Evolutionary conservation across 257 asterid species (phyloP), one percentile per base, ranked within the genome.

Genomic region (Leptodermis oblonga): DNA sequence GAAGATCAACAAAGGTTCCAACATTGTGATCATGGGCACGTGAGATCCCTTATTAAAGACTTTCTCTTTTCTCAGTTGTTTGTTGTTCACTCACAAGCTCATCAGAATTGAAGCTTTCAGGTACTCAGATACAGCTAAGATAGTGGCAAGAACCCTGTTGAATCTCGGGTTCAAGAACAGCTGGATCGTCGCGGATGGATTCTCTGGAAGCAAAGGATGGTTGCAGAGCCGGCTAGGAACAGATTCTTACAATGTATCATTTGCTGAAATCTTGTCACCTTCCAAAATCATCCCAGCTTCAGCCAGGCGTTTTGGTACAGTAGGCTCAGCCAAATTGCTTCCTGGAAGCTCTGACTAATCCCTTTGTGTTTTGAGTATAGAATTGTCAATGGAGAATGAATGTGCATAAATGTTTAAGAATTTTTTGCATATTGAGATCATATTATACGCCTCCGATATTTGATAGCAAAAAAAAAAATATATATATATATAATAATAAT

Each of bases 191-290:
- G 61, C 69, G 5, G 97, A 86, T 81, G 99, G 99, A 68, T 91
- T 94, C 87, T 87, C 97, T 0, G 97, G 99, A 70, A 61, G 96
- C 81, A 83, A 80, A 70, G 97, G 99, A 23, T 94, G 99, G 99
- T 70, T 87, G 75, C 97, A 89, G 80, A 94, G 97, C 78, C 83
- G 84, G 13, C 73, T 94, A 26, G 99, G 97, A 73, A 64, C 92
- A 39, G 97, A 94, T 82, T 77, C 97, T 0, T 86, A 89, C 56
- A 91, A 82, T 41, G 9, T 89, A 7, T 83, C 97, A 10, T 85
- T 87, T 52, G 86, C 95, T 15, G 83, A 94, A 79, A 81, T 91
- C 25, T 14, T 94, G 69, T 88, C 96, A 53, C 96, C 97, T 1
- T 88, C 99, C 0, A 76, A 86, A 52, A 85, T 87, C 66, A 88